Base-by-base conservation (phyloP, 495 filamentous ascomycete species). In the Lasiosphaeria hispida region DNA sequence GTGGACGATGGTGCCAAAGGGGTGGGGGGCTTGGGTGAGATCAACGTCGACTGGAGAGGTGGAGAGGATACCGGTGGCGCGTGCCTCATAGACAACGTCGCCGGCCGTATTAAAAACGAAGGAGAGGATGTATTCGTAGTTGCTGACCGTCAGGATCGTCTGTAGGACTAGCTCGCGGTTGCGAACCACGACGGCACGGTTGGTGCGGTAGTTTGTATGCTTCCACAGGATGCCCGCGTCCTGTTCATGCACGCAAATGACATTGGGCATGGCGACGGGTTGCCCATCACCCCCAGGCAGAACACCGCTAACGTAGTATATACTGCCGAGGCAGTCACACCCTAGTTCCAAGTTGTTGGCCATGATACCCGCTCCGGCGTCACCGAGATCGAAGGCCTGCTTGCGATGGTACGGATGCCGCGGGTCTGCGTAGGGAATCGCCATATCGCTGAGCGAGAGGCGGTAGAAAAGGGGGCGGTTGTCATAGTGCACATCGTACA, bases 91-190 rank as follows among this genome's bases (percentile, higher is more conserved):
- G 40, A 82, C 77, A 44, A 95, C 60, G 64, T 92, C 90, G 6
- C 86, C 92, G 0, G 91, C 89, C 57, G 91, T 90, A 70, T 91
- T 90, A 74, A 96, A 90, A 53, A 89, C 84, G 71, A 88, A 96
- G 11, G 87, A 84, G 47, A 96, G 80, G 41, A 96, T 87, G 57
- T 92, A 92, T 65, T 92, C 89, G 71, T 92, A 92, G 71, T 92
- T 92, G 35, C 85, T 84, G 30, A 91, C 82, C 0, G 89, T 91
- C 62, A 88, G 84, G 63, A 91, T 89, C 63, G 87, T 87, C 59
- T 92, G 89, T 37, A 93, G 58, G 8, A 92, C 87, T 0, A 93
- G 72, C 69, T 91, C 86, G 4, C 89, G 81, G 44, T 82, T 78
- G 1, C 89, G 83, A 2, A 81, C 84, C 2, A 90, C 82, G 23